phyloP scores from a whole-genome alignment of 2,329 filamentous ascomycete genomes.

The Curvularia sp. region DNA sequence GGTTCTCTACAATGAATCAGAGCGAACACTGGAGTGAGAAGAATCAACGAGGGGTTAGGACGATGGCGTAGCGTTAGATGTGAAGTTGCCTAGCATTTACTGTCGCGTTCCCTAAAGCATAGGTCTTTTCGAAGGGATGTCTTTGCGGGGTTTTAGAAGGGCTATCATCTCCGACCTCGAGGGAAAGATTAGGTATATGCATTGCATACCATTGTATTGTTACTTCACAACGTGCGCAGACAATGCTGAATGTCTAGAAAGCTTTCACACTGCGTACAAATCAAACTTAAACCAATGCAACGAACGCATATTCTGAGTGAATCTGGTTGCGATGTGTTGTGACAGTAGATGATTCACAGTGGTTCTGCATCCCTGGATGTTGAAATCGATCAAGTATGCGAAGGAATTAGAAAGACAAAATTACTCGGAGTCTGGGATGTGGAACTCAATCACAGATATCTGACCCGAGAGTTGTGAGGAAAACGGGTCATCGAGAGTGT shows the following conservation, averaged over 20 bases:
- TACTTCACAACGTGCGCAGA: not conserved
- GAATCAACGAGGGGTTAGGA: not conserved
- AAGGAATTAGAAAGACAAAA: not conserved
- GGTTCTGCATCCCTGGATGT: too few relatives aligned
- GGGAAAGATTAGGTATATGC: not conserved
- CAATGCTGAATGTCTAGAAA: not conserved
- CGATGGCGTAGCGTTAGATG: not conserved
- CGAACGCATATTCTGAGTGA: not conserved
- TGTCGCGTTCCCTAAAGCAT: not conserved
- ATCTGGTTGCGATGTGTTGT: not conserved
- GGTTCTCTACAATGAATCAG: not conserved
- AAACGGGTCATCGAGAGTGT: not conserved
- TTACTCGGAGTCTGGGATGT: not conserved
- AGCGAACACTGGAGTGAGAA: not conserved
- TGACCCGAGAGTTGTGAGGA: not conserved
- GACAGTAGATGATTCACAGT: too few relatives aligned
- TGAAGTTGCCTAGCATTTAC: not conserved
- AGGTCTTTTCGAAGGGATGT: not conserved
- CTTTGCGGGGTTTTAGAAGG: not conserved
- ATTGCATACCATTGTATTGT: not conserved
- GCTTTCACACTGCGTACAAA: not conserved
- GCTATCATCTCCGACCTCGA: not conserved
- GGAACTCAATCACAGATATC: not conserved
- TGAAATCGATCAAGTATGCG: not conserved
- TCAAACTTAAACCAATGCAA: not conserved